Percentiles rank a stretch among this genome's conserved stretches.
Conservation (phyloP, 345 rosid genomes). For the Eucalyptus regnans region DNA sequence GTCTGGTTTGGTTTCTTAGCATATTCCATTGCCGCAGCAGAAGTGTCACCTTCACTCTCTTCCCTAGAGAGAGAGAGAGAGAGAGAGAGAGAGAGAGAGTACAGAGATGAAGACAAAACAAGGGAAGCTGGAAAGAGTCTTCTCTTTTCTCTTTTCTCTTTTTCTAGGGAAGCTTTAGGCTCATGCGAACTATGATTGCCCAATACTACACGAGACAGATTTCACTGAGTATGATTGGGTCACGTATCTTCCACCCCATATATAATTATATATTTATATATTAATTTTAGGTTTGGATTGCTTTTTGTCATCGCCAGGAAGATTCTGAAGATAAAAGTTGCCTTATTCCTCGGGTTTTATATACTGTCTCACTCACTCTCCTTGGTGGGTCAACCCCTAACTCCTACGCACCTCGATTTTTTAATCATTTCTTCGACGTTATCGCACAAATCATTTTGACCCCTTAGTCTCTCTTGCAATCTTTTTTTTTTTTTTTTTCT, state of each 20-base stretch:
- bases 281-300: background rate
- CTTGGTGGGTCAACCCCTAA: background rate
- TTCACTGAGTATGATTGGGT: background rate
- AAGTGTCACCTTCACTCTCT: background rate
- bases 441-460: background rate
- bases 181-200: background rate
- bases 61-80: background rate
- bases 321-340: background rate
- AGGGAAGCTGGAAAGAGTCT: background rate
- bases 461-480: background rate
- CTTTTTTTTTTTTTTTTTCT: fast-evolving
- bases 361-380: background rate
- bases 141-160: background rate
- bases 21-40: background rate
- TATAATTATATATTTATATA: background rate
- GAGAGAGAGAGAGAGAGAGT: background rate
- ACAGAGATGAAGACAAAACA: background rate
- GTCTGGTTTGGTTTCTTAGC: background rate
- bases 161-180: background rate
- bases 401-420: background rate
- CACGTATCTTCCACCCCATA: background rate
- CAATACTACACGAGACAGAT: background rate
- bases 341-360: background rate
- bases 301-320: background rate
- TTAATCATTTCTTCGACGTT: background rate